phyloP scores from a whole-genome alignment of 495 filamentous ascomycete species.

The Apodospora peruviana region DNA sequence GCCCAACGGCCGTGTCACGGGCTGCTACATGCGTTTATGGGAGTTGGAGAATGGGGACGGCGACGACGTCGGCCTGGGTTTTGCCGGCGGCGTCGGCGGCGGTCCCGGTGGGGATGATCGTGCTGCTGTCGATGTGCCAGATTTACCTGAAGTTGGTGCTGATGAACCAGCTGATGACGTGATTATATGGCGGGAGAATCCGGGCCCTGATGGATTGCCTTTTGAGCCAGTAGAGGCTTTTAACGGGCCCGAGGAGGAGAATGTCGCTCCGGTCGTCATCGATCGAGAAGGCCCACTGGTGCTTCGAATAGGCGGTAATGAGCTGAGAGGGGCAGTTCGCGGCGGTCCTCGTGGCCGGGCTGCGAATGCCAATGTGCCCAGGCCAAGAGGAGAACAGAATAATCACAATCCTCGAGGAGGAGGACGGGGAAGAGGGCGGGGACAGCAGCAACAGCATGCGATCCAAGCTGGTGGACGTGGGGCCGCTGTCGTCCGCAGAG shows the following conservation, averaged over 20 bases:
- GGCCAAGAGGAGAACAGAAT: slow-evolving; percentile 1
- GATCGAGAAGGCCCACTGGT: slow-evolving; percentile 51
- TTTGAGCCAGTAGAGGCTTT: too few relatives aligned
- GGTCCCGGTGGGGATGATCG: slow-evolving; percentile 10
- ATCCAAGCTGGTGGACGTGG: too few relatives aligned
- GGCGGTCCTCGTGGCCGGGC: slow-evolving; percentile 16
- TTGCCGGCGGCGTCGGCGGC: slow-evolving; percentile 35
- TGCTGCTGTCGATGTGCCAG: not conserved
- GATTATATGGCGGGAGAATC: too few relatives aligned
- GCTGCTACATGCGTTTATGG: slow-evolving; percentile 82
- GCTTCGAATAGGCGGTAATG: slow-evolving; percentile 42
- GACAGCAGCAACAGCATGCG: slow-evolving; percentile 5
- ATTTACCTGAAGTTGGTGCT: not conserved
- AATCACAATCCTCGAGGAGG: slow-evolving; percentile 6
- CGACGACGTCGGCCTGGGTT: slow-evolving; percentile 48
- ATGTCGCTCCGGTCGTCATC: too few relatives aligned
- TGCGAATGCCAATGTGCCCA: slow-evolving; percentile 8
- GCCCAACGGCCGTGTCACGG: slow-evolving; percentile 42
- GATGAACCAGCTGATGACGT: not conserved
- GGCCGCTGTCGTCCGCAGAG: too few relatives aligned
- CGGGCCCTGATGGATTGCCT: too few relatives aligned
- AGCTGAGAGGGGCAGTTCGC: slow-evolving; percentile 17
- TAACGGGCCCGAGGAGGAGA: slow-evolving; percentile 23
- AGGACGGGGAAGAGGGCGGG: slow-evolving; percentile 6
- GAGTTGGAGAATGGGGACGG: slow-evolving; percentile 83